Base-by-base conservation (phyloP, 768 basidiomycete species). In the Albatrellus ellisii region DNA sequence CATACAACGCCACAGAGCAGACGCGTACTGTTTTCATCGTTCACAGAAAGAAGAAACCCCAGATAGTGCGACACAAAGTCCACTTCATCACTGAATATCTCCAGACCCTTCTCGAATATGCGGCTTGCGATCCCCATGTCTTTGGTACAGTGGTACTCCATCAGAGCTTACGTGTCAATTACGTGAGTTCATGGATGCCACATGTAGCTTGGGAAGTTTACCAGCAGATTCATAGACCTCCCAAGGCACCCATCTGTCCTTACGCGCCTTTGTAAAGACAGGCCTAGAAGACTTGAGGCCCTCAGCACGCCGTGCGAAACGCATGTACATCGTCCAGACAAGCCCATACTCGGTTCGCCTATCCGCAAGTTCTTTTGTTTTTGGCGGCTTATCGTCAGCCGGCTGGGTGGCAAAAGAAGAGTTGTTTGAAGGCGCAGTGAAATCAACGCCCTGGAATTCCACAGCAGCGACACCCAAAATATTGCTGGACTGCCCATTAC, bases 41-140 rank as follows among this genome's bases (percentile, higher is more conserved):
- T 97, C 63, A 95, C 74, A 21, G 81, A 84, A 51, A 98, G 83
- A 52, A 98, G 65, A 70, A 94, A 99, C 6, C 81, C 79, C 21
- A 99, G 77, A 62, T 95, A 95, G 41, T 83, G 75, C 46, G 88
- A 63, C 7, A 94, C 86, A 51, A 77, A 97, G 38, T 90, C 84
- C 29, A 80, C 72, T 46, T 94, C 83, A 17, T 83, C 77, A 2
- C 75, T 74, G 56, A 86, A 95, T 11, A 67, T 62, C 54, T 92
- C 88, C 55, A 95, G 62, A 21, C 91, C 95, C 50, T 85, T 82
- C 60, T 97, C 92, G 56, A 94, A 98, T 46, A 99, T 92, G 34
- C 90, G 73, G 34, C 78, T 83, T 0, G 92, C 85, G 21, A 97
- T 79, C 33, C 70, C 70, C 3, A 73, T 62, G 35, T 85, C 80